phyloP scores from a whole-genome alignment of 1,284 basidiomycete species.

The Papiliotrema terrestris region DNA sequence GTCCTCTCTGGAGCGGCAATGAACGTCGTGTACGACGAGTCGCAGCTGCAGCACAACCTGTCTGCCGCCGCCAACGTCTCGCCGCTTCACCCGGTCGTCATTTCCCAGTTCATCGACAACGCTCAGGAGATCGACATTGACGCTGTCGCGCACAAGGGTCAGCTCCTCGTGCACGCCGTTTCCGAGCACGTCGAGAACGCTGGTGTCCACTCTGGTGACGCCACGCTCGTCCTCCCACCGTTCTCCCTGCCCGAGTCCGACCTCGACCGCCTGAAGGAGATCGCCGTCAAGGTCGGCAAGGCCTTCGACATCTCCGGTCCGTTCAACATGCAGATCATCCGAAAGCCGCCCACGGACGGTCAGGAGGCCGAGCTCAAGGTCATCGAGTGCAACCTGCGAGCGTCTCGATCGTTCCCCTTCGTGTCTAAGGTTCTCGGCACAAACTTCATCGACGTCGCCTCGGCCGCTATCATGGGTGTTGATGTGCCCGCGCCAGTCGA shows the following conservation, averaged over 20 bases:
- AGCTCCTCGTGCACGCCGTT: conserved; percentile 91
- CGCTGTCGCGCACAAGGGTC: conserved; percentile 90
- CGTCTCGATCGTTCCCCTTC: conserved; percentile 97
- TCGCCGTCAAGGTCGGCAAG: conserved; percentile 89
- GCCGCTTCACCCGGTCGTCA: conserved; percentile 93
- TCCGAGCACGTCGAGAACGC: conserved; percentile 99
- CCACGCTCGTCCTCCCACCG: conserved; percentile 96
- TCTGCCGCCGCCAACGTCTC: conserved; percentile 94
- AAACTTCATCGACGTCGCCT: conserved; percentile 96
- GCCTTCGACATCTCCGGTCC: conserved; percentile 97
- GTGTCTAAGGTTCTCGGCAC: conserved; percentile 95
- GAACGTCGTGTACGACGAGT: conserved; percentile 96
- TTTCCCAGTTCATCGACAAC: conserved; percentile 97
- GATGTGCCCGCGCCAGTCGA: conserved; percentile 91
- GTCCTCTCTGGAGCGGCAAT: conserved; percentile 98
- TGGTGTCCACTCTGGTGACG: conserved; percentile 98
- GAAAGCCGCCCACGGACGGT: conserved; percentile 63
- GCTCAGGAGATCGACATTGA: conserved; percentile 99
- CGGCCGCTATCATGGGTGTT: conserved; percentile 81
- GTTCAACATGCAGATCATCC: conserved; percentile 99
- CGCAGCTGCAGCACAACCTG: conserved; percentile 83
- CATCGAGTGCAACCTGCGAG: conserved; percentile 97
- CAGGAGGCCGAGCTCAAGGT: conserved; percentile 76
- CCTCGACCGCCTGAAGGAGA: conserved; percentile 78
- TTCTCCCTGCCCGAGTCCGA: conserved; percentile 75